Conservation (phyloP, 352 stramenopile genomes). For the Pythium utonaiense region DNA sequence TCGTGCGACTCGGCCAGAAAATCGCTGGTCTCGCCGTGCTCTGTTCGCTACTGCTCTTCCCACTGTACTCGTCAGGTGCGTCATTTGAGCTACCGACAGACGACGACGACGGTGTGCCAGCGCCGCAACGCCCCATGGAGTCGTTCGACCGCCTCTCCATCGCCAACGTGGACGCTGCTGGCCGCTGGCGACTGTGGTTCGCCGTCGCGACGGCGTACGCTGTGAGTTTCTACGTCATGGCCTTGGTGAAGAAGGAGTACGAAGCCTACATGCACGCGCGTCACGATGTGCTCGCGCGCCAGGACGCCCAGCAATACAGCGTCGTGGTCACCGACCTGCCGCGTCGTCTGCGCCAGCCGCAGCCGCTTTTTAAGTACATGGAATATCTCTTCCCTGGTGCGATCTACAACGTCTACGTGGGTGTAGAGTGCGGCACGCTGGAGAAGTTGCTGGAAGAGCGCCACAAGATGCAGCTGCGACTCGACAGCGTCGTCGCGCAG, state of each 20-base stretch:
- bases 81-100: conserved; percentile 22
- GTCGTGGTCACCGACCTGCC: conserved; percentile 70
- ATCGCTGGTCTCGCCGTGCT: conserved; percentile 51
- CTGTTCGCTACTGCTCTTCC: conserved; percentile 62
- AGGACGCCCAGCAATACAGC: conserved; percentile 65
- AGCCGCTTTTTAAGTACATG: conserved; percentile 66
- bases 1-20: conserved; percentile 66
- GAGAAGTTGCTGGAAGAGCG: conserved; percentile 57
- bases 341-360: conserved; percentile 38
- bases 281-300: conserved; percentile 58
- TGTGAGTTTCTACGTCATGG: conserved; percentile 55
- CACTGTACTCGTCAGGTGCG: conserved; percentile 54
- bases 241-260: conserved; percentile 53
- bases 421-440: conserved; percentile 56
- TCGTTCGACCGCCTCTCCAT: conserved; percentile 67
- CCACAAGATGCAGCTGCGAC: conserved; percentile 38
- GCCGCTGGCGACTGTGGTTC: conserved; percentile 63
- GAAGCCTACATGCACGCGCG: conserved; percentile 53
- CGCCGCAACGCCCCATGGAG: conserved; percentile 33
- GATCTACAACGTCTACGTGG: conserved; percentile 68
- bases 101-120: conserved; percentile 19
- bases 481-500: conserved; percentile 49
- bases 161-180: conserved; percentile 47
- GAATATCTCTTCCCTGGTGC: conserved; percentile 59
- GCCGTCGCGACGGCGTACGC: conserved; percentile 48